Evolutionary conservation across 768 basidiomycete genomes (phyloP), one percentile per base, ranked within the genome.

Genomic region (Pleurotus salmoneostramineus): DNA sequence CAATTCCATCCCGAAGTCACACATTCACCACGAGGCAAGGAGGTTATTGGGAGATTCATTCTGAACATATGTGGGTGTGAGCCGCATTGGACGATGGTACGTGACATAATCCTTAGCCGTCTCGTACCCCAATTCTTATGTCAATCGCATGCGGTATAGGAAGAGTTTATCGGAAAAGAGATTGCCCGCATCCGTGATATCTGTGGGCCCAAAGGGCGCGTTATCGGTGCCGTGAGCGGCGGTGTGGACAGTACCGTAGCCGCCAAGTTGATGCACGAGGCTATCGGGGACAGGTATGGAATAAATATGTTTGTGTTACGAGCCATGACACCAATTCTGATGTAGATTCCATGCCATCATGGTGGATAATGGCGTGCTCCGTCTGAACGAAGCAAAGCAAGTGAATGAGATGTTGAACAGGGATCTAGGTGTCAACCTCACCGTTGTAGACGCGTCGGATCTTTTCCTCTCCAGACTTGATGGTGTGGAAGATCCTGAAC

Each of bases 1-100:
- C 97, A 99, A 66, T 99, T 98, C 77, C 97, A 99, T 68, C 94
- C 96, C 0, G 97, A 99, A 73, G 97, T 99, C 27, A 98, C 97
- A 0, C 96, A 99, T 69, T 92, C 91, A 27, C 87, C 85, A 6
- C 85, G 83, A 56, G 97, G 96, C 11, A 93, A 87, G 68, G 93
- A 93, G 67, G 84, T 99, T 57, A 91, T 99, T 58, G 83, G 84
- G 21, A 82, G 83, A 27, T 99, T 98, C 67, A 83, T 97, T 40
- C 72, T 88, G 44, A 81, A 85, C 61, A 90, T 98, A 57, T 98
- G 97, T 68, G 80, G 82, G 48, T 95, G 94, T 72, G 77, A 72
- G 59, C 70, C 79, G 12, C 85, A 88, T 64, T 99, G 97, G 97
- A 97, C 93, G 8, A 98, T 98, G 97, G 94, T 91, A 62, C 66